Conservation (phyloP, 768 basidiomycete species). For the Trametes meyenii region DNA sequence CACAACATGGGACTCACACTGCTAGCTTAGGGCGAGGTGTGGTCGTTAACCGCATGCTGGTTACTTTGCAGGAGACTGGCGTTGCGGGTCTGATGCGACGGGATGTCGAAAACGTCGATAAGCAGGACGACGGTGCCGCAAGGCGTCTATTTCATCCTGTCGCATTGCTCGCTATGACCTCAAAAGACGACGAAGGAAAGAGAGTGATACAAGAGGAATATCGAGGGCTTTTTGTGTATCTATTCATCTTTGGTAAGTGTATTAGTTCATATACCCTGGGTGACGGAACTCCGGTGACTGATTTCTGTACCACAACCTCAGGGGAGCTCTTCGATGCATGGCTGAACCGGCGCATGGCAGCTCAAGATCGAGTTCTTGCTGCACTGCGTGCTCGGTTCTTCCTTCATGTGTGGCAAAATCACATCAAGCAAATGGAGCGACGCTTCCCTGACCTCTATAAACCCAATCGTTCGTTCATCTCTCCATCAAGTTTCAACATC, state of each 20-base stretch:
- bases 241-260: conserved; percentile 24
- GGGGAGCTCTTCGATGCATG: conserved; percentile 32
- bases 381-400: conserved; percentile 28
- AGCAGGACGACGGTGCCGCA: conserved; percentile 37
- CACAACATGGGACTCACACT: conserved; percentile 31
- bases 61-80: conserved; percentile 23
- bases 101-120: conserved; percentile 33
- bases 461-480: conserved; percentile 28
- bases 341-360: conserved; percentile 27
- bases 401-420: conserved; percentile 17
- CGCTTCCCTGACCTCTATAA: conserved; percentile 31
- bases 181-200: too few relatives aligned
- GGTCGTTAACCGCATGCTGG: conserved; percentile 29
- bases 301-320: too few relatives aligned
- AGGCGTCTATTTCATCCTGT: conserved; percentile 28
- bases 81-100: conserved; percentile 18
- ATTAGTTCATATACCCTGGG: too few relatives aligned
- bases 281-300: too few relatives aligned
- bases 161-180: conserved; percentile 17
- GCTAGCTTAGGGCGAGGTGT: conserved; percentile 28
- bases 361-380: conserved; percentile 24
- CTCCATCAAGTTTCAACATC: conserved; percentile 32
- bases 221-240: too few relatives aligned
- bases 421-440: conserved; percentile 3
- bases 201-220: too few relatives aligned